A percentile compares a stretch with the other conserved stretches of the same genome.
These are phyloP conservation scores for Zhuliangozyma blackwelliae DNA, from an alignment of 1,139 yeast species.

Conservation along the genomic window DNA sequence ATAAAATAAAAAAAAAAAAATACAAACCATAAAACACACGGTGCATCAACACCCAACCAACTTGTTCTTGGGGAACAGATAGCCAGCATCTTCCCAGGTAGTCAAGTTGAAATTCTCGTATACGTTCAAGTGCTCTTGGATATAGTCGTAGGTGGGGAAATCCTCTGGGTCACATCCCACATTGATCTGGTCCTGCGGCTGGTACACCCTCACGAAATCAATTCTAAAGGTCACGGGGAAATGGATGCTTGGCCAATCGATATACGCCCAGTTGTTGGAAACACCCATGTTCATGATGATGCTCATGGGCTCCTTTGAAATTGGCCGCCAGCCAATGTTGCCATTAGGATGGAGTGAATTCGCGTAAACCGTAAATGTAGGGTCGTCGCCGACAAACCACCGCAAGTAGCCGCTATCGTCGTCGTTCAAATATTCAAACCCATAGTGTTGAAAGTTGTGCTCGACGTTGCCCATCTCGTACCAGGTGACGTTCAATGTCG, in stretches of 20 bases:
- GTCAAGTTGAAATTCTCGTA: constrained; percentile 64
- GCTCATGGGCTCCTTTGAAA: constrained; percentile 88
- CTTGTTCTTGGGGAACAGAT: constrained; percentile 50
- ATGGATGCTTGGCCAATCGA: constrained; percentile 65
- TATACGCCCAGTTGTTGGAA: constrained; percentile 79
- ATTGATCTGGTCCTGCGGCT: constrained; percentile 49
- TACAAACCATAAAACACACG: no score
- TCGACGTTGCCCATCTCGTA: constrained; percentile 52
- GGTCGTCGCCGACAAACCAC: constrained; percentile 76
- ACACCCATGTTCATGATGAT: constrained; percentile 74
- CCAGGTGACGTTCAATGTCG: constrained; percentile 72
- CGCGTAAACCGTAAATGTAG: constrained; percentile 61
- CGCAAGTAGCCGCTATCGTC: constrained; percentile 70
- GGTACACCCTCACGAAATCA: constrained; percentile 78
- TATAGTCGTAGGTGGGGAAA: constrained; percentile 73
- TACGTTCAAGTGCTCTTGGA: constrained; percentile 57
- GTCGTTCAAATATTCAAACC: constrained; percentile 75
- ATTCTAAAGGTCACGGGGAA: constrained; percentile 69
- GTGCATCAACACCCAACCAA: constrained; percentile 13
- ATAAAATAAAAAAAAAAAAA: no score
- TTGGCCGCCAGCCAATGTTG: constrained; percentile 68
- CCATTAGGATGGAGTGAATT: constrained; percentile 78
- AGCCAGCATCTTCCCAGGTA: constrained; percentile 65
- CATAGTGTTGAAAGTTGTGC: constrained; percentile 62
- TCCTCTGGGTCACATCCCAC: constrained; percentile 74